Base-by-base conservation (phyloP, 768 basidiomycete genomes). In the Lepiota venenata region DNA sequence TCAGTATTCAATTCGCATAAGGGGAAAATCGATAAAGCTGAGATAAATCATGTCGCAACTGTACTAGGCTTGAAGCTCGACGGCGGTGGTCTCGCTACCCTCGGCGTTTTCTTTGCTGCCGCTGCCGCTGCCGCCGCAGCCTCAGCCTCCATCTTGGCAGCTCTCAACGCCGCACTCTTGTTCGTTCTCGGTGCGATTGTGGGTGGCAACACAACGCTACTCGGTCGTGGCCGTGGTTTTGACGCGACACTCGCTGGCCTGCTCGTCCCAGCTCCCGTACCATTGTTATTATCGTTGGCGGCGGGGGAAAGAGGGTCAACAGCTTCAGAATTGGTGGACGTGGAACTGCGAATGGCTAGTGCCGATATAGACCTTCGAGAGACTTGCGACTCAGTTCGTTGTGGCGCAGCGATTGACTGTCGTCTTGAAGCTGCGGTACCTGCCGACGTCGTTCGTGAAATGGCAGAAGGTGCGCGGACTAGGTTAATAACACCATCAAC, bases 141-240 rank as follows among this genome's bases (percentile, higher is more conserved):
- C 62, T 79, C 78, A 29, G 73, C 74, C 55, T 80, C 85, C 70
- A 81, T 75, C 73, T 91, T 91, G 57, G 84, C 85, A 10, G 76
- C 81, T 20, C 90, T 76, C 50, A 93, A 66, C 5, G 81, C 70
- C 2, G 91, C 89, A 60, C 85, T 91, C 66, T 78, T 83, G 68
- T 93, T 93, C 57, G 74, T 80, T 50, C 87, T 76, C 7, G 91
- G 91, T 8, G 68, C 66, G 56, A 91, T 88, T 3, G 76, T 73
- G 1, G 91, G 88, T 1, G 76, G 74, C 47, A 71, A 72, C 41
- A 76, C 61, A 56, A 81, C 64, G 61, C 84, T 85, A 63, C 80
- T 81, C 2, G 78, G 82, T 16, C 85, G 83, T 3, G 80, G 78
- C 43, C 72, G 71, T 1, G 72, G 69, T 46, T 72, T 75, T 7